A percentile compares a stretch with the other conserved stretches of the same genome.
Conservation (phyloP, 192 early-diverging fungal species). For the Chytriomyces sp. region DNA sequence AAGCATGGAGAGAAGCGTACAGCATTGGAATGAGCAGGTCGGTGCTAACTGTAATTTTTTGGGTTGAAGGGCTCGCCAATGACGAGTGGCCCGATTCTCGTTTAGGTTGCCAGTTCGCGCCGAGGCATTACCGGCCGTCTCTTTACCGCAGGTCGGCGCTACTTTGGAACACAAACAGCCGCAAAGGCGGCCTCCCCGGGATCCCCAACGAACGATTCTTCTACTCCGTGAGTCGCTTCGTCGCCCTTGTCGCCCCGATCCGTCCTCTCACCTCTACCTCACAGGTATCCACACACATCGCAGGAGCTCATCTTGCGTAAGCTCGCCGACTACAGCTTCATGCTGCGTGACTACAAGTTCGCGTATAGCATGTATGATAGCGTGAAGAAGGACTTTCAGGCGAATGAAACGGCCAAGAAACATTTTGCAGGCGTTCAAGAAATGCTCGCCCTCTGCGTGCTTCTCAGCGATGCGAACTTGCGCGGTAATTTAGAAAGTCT, state of each 20-base stretch:
- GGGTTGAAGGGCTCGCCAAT: neutral
- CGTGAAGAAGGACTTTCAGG: conserved; percentile 83
- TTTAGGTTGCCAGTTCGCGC: conserved; percentile 75
- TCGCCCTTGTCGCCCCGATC: neutral
- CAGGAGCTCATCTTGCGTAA: conserved; percentile 90
- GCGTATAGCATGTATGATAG: conserved; percentile 89
- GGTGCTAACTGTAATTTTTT: neutral
- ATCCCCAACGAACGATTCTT: neutral
- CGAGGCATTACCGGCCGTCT: conserved; percentile 88
- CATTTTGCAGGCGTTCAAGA: conserved; percentile 63
- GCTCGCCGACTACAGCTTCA: conserved; percentile 95
- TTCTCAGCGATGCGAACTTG: conserved; percentile 58
- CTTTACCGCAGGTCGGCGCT: conserved; percentile 79
- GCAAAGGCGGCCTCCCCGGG: conserved; percentile 13
- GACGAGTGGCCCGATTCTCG: neutral
- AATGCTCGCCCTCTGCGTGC: conserved; percentile 85
- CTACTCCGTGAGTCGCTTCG: conserved; percentile 5
- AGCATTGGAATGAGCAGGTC: conserved; percentile 85
- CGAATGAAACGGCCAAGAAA: conserved; percentile 49
- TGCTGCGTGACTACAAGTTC: conserved; percentile 91
- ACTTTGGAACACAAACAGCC: conserved; percentile 67
- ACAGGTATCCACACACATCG: conserved; percentile 57
- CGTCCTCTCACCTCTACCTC: conserved; percentile 3
- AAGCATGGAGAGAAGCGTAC: conserved; percentile 86
- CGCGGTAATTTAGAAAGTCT: conserved; percentile 25